phyloP scores from a whole-genome alignment of 2,329 filamentous ascomycete species.

The Talaromyces sp. region DNA sequence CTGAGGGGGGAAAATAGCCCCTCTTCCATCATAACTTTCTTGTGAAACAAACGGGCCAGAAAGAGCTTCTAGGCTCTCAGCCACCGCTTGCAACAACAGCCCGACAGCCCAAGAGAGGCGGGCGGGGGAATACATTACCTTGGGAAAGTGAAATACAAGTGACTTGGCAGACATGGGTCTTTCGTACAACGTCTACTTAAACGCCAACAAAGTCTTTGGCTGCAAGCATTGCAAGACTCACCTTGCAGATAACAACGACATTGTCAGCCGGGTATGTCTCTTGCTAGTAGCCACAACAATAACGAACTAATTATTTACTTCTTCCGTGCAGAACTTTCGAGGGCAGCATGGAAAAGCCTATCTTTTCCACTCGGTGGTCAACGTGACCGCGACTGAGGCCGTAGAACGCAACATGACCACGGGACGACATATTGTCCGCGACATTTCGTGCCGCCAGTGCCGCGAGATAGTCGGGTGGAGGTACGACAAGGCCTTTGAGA shows the following conservation, averaged over 20 bases:
- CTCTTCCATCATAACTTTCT: not conserved
- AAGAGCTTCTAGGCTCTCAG: not conserved
- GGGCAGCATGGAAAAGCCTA: slow-evolving; percentile 98
- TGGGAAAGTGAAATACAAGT: not conserved
- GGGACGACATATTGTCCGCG: slow-evolving; percentile 85
- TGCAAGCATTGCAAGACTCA: slow-evolving; percentile 96
- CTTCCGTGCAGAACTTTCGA: slow-evolving; percentile 72
- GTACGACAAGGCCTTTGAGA: slow-evolving; percentile 95
- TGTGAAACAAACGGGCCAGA: not conserved
- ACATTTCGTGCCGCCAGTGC: slow-evolving; percentile 88
- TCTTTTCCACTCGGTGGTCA: slow-evolving; percentile 91
- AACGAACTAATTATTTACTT: not conserved
- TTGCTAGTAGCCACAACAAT: not conserved
- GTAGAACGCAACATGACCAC: slow-evolving; percentile 98
- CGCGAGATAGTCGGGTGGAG: slow-evolving; percentile 95
- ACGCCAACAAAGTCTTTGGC: slow-evolving; percentile 80
- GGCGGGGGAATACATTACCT: not conserved
- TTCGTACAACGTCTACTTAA: slow-evolving; percentile 86
- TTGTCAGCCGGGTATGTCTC: slow-evolving; percentile 76
- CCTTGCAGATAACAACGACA: slow-evolving; percentile 90
- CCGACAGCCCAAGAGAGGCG: not conserved
- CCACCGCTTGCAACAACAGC: not conserved
- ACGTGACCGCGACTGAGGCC: slow-evolving; percentile 74
- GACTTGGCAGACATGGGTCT: slow-evolving; percentile 64
- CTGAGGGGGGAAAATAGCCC: not conserved